phyloP scores from a whole-genome alignment of 495 filamentous ascomycete genomes.

The Hypoxylon fuscum region DNA sequence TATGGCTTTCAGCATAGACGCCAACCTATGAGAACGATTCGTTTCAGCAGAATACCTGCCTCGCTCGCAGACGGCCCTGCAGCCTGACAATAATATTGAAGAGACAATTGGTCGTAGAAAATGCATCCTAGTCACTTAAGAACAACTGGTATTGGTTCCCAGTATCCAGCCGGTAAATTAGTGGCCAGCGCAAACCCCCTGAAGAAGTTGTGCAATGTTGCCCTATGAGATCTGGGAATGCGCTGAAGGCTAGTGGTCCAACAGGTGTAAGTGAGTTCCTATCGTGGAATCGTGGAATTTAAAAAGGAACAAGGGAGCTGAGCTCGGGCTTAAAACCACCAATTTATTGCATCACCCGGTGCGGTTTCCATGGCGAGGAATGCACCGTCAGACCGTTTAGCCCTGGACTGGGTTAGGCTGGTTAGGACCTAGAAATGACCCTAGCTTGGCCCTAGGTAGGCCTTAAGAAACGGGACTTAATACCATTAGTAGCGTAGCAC shows the following conservation, averaged over 20 bases:
- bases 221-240: constrained; percentile 35
- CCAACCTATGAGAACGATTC: constrained; percentile 22
- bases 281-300: no score
- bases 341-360: constrained; percentile 22
- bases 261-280: background rate
- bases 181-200: constrained; percentile 27
- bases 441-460: background rate
- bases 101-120: constrained; percentile 25
- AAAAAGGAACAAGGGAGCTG: constrained; percentile 20
- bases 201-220: constrained; percentile 22
- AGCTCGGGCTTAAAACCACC: constrained; percentile 23
- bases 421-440: background rate
- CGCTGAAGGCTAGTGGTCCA: background rate
- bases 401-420: constrained; percentile 1
- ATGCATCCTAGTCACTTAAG: constrained; percentile 10
- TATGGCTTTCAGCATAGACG: constrained; percentile 16
- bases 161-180: constrained; percentile 36
- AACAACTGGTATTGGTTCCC: constrained; percentile 14
- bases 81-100: constrained; percentile 7
- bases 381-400: background rate
- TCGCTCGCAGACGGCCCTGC: constrained; percentile 17
- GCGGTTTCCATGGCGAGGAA: constrained; percentile 15
- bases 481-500: background rate
- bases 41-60: constrained; percentile 2
- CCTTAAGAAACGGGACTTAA: no score